Conservation (phyloP, 345 rosid genomes). For the Erysimum cheiranthoides region DNA sequence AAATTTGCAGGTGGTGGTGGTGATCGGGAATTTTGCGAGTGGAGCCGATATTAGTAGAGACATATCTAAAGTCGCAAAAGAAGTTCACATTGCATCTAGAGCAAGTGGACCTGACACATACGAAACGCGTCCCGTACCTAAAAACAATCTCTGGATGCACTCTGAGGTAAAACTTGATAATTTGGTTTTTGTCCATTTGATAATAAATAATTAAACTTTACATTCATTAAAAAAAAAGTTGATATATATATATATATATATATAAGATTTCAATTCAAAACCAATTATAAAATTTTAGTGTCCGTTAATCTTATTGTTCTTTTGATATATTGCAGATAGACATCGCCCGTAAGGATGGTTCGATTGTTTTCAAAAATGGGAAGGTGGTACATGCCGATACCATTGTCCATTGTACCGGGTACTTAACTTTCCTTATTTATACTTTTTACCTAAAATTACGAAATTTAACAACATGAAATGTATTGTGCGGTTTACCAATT, state of each 20-base stretch:
- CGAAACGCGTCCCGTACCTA: conserved; percentile 47
- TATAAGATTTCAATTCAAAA: neutral
- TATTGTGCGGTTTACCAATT: neutral
- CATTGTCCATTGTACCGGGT: conserved; percentile 85
- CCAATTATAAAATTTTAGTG: neutral
- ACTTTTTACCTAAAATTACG: neutral
- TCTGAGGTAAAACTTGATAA: conserved; percentile 58
- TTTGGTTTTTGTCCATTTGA: neutral
- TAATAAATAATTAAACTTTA: too few species aligned
- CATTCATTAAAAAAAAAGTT: too few species aligned
- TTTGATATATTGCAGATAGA: conserved; percentile 59
- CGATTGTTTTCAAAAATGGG: conserved; percentile 63
- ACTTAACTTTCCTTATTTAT: conserved; percentile 27
- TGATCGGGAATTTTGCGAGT: conserved; percentile 69
- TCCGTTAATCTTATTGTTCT: neutral
- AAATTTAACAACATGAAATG: neutral
- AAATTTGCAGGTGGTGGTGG: conserved; percentile 55
- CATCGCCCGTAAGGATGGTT: conserved; percentile 58
- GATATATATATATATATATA: too few species aligned
- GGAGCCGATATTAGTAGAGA: conserved; percentile 73
- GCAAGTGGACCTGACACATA: conserved; percentile 50
- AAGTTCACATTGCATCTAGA: conserved; percentile 71
- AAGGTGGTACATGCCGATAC: conserved; percentile 54
- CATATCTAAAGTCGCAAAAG: conserved; percentile 68
- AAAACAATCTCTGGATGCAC: conserved; percentile 65